A percentile compares a stretch with the other conserved stretches of the same genome.
Evolutionary conservation across 1,139 yeast genomes (phyloP).

Genomic region (Suhomyces anneliseae): DNA sequence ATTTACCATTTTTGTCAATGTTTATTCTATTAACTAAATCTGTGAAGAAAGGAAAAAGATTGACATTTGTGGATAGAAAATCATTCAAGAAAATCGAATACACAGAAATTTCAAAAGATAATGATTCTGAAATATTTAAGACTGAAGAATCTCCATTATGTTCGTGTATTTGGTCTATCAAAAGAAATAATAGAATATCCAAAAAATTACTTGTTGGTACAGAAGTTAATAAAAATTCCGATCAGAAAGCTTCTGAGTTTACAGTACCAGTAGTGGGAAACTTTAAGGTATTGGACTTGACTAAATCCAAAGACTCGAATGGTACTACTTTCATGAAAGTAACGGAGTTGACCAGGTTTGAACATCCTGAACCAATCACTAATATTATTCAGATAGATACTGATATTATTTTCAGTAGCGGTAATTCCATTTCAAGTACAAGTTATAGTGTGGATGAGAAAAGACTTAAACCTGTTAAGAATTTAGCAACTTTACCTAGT

Average conservation of each 20-base stretch:
- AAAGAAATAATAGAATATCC: slow-evolving; percentile 34
- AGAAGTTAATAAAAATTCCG: slow-evolving; percentile 5
- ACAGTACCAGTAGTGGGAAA: slow-evolving; percentile 23
- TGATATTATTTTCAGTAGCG: slow-evolving; percentile 37
- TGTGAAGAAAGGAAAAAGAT: slow-evolving; percentile 21
- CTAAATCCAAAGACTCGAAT: slow-evolving; percentile 22
- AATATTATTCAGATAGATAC: slow-evolving; percentile 39
- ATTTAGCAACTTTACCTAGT: slow-evolving; percentile 35
- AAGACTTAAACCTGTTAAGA: slow-evolving; percentile 32
- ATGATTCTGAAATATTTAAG: slow-evolving; percentile 25
- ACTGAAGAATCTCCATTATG: slow-evolving; percentile 38
- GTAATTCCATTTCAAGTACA: slow-evolving; percentile 33
- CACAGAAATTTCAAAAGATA: slow-evolving; percentile 15
- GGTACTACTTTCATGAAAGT: slow-evolving; percentile 21
- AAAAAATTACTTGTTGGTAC: slow-evolving; percentile 47
- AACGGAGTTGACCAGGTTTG: slow-evolving; percentile 39
- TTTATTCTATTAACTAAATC: slow-evolving; percentile 44
- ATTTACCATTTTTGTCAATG: slow-evolving; percentile 14
- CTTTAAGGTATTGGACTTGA: slow-evolving; percentile 45
- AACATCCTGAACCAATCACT: slow-evolving; percentile 34
- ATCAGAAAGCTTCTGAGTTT: neutral
- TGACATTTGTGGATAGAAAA: slow-evolving; percentile 39
- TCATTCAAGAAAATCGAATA: slow-evolving; percentile 18
- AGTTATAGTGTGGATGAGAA: slow-evolving; percentile 41
- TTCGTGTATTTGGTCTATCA: slow-evolving; percentile 36